phyloP scores from a whole-genome alignment of 2,329 filamentous ascomycete species.

The Stylonectria norvegica region DNA sequence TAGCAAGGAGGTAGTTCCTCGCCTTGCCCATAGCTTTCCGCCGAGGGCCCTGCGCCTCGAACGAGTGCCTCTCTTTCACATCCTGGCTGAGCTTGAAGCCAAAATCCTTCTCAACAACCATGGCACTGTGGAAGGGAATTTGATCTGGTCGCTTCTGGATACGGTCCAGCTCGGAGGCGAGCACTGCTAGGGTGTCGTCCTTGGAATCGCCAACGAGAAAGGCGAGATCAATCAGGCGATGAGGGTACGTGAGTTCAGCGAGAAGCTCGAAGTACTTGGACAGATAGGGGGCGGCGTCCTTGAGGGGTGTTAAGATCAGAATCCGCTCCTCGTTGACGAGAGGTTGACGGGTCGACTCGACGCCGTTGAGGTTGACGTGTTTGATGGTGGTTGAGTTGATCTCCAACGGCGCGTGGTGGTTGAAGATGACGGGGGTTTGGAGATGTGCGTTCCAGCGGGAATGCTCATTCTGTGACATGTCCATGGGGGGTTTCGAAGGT shows the following conservation, averaged over 20 bases:
- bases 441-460: constrained; percentile 84
- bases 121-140: constrained; percentile 79
- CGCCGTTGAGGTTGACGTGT: constrained; percentile 77
- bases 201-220: constrained; percentile 91
- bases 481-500: constrained; percentile 89
- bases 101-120: constrained; percentile 90
- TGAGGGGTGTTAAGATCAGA: constrained; percentile 87
- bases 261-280: constrained; percentile 92
- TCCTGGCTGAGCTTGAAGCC: constrained; percentile 69
- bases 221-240: constrained; percentile 89
- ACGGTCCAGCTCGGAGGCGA: constrained; percentile 80
- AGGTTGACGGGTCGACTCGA: constrained; percentile 78
- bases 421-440: constrained; percentile 92
- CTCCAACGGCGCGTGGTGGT: constrained; percentile 84
- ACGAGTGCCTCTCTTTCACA: constrained; percentile 80
- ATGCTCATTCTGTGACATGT: constrained; percentile 90
- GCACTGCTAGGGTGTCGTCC: constrained; percentile 86
- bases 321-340: constrained; percentile 78
- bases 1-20: constrained; percentile 83
- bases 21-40: constrained; percentile 87
- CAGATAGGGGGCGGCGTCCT: constrained; percentile 80
- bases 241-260: constrained; percentile 85
- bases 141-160: constrained; percentile 79
- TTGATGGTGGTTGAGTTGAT: constrained; percentile 78
- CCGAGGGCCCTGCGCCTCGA: constrained; percentile 81